These are phyloP conservation scores for Aureobasidium sp. DNA, from an alignment of 2,329 filamentous ascomycete species.

Conservation along the genomic window DNA sequence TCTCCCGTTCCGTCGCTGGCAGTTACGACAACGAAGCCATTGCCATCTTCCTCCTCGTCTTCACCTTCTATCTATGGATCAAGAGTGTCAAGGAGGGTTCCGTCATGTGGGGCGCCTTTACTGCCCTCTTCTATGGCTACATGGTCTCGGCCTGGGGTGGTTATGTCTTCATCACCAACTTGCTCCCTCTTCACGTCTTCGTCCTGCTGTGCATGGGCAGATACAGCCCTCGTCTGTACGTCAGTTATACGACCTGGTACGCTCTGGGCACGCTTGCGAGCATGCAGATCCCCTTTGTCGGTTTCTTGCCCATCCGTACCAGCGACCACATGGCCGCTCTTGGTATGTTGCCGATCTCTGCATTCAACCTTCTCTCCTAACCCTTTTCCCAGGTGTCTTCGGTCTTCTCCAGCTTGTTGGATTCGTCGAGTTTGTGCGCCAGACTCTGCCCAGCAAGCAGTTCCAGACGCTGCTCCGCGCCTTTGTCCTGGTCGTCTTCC, in stretches of 20 bases:
- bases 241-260: slow-evolving; percentile 98
- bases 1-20: slow-evolving; percentile 92
- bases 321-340: slow-evolving; percentile 98
- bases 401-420: slow-evolving; percentile 89
- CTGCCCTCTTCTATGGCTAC: slow-evolving; percentile 96
- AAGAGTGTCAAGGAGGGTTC: slow-evolving; percentile 96
- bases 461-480: slow-evolving; percentile 83
- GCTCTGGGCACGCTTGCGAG: slow-evolving; percentile 89
- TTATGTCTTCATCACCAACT: slow-evolving; percentile 98
- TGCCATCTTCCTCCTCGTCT: slow-evolving; percentile 95
- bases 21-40: slow-evolving; percentile 99
- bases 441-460: slow-evolving; percentile 83
- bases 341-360: slow-evolving; percentile 42
- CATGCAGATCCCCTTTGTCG: slow-evolving; percentile 99
- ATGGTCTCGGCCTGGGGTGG: slow-evolving; percentile 99
- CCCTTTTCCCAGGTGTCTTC: slow-evolving; percentile 48
- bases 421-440: slow-evolving; percentile 82
- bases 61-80: slow-evolving; percentile 98
- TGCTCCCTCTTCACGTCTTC: slow-evolving; percentile 89
- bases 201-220: slow-evolving; percentile 94
- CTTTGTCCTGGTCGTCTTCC: slow-evolving; percentile 66
- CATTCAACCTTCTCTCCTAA: slow-evolving; percentile 20
- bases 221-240: slow-evolving; percentile 88
- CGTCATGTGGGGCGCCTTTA: slow-evolving; percentile 90
- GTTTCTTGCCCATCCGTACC: slow-evolving; percentile 90